A percentile compares a stretch with the other conserved stretches of the same genome.
Conservation (phyloP, 2,329 filamentous ascomycete species). For the Hymenoscyphus salicellus region DNA sequence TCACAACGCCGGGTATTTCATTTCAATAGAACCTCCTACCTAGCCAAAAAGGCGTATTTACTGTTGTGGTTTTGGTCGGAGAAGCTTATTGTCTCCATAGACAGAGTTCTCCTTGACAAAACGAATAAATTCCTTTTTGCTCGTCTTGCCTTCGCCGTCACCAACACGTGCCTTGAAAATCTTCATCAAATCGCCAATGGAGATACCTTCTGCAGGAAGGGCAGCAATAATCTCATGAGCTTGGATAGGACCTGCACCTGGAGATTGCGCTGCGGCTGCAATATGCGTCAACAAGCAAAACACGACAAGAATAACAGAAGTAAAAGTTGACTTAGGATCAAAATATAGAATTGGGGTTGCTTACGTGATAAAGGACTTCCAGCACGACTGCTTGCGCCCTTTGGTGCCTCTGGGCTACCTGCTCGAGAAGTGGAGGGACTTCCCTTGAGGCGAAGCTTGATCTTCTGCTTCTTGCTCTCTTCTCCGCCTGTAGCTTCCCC, state of each 20-base stretch:
- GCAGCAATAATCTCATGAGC: conserved; percentile 53
- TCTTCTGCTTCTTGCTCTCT: conserved; percentile 56
- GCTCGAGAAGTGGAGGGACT: conserved; percentile 57
- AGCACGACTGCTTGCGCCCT: conserved; percentile 32
- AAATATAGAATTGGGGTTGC: conserved; percentile 5
- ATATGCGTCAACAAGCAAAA: neutral
- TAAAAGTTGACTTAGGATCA: neutral
- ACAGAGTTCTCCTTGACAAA: conserved; percentile 55
- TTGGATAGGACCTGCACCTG: conserved; percentile 41
- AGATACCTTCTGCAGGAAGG: conserved; percentile 52
- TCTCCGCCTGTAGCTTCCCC: conserved; percentile 69
- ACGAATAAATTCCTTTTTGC: conserved; percentile 55
- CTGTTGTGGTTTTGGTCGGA: conserved; percentile 30
- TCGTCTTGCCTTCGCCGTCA: conserved; percentile 49
- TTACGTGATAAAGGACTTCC: conserved; percentile 31
- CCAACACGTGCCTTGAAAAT: conserved; percentile 53
- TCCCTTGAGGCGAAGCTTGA: conserved; percentile 50
- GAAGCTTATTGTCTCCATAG: conserved; percentile 54
- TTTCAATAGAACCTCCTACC: neutral
- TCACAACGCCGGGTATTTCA: neutral
- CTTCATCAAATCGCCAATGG: conserved; percentile 52
- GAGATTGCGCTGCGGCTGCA: conserved; percentile 7
- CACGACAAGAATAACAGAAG: neutral
- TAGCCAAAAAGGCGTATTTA: neutral
- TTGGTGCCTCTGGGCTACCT: conserved; percentile 50